phyloP scores from a whole-genome alignment of 345 rosid genomes.

The Hibiscus syriacus region DNA sequence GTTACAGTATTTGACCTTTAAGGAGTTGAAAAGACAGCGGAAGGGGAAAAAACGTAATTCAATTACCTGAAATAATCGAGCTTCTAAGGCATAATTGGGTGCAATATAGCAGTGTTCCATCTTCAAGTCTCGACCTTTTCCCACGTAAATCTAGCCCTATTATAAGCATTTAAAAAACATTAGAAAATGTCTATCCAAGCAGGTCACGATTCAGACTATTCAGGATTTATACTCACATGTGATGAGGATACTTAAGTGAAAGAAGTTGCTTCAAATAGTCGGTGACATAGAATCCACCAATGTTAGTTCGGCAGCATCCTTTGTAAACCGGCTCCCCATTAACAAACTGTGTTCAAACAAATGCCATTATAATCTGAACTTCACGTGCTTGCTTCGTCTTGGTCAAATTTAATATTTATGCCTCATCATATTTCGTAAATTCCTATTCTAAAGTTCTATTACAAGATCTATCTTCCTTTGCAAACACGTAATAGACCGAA shows the following conservation, averaged over 20 bases:
- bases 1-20: constrained; percentile 19
- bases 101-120: constrained; percentile 90
- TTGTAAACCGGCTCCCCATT: too few relatives aligned
- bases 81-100: constrained; percentile 65
- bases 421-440: too few relatives aligned
- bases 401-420: too few relatives aligned
- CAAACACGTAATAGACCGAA: too few relatives aligned
- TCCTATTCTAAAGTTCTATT: too few relatives aligned
- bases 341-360: constrained; percentile 5
- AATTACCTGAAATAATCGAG: constrained; percentile 64
- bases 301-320: constrained; percentile 76
- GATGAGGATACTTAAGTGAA: constrained; percentile 89
- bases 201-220: constrained; percentile 1
- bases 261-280: constrained; percentile 68
- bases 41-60: constrained; percentile 8
- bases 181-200: background rate
- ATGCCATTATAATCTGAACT: too few relatives aligned
- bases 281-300: constrained; percentile 85
- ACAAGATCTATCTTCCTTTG: too few relatives aligned
- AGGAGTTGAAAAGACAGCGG: constrained; percentile 7
- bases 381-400: too few relatives aligned
- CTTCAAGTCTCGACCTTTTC: constrained; percentile 70
- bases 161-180: constrained; percentile 11
- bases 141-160: constrained; percentile 77
- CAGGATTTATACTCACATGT: constrained; percentile 45